These are phyloP conservation scores for Xylaria flabelliformis DNA, from an alignment of 495 filamentous ascomycete species.

Conservation along the genomic window DNA sequence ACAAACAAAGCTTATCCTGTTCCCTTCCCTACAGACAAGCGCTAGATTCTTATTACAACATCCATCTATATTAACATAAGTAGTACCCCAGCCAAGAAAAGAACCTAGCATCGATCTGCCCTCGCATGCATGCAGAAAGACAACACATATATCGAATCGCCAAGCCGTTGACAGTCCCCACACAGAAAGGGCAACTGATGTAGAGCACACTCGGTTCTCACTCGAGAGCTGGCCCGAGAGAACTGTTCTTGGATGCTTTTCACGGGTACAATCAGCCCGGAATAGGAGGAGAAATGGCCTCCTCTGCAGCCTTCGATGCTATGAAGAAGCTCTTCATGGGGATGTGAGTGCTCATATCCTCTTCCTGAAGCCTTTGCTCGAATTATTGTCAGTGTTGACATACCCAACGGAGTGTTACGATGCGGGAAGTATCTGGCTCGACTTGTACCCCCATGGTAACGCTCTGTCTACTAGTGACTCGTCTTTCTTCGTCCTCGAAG, in stretches of 20 bases:
- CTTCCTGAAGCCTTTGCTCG: too few species aligned
- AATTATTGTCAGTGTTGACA: too few species aligned
- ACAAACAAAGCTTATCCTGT: not conserved
- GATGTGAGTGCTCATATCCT: not conserved
- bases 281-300: not conserved
- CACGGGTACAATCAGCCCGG: not conserved
- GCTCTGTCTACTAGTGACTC: too few species aligned
- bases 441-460: too few species aligned
- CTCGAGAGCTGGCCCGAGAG: not conserved
- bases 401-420: too few species aligned
- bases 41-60: not conserved
- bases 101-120: not conserved
- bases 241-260: not conserved
- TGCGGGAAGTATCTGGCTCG: too few species aligned
- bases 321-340: too few species aligned
- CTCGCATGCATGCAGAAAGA: not conserved
- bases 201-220: not conserved
- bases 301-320: too few species aligned
- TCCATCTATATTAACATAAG: not conserved
- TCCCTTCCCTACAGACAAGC: not conserved
- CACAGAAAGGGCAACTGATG: not conserved
- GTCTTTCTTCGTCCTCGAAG: too few species aligned
- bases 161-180: not conserved
- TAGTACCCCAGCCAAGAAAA: not conserved
- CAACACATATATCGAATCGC: not conserved